Base-by-base conservation (phyloP, 2,329 filamentous ascomycete species). In the Ophiostoma piceae region DNA sequence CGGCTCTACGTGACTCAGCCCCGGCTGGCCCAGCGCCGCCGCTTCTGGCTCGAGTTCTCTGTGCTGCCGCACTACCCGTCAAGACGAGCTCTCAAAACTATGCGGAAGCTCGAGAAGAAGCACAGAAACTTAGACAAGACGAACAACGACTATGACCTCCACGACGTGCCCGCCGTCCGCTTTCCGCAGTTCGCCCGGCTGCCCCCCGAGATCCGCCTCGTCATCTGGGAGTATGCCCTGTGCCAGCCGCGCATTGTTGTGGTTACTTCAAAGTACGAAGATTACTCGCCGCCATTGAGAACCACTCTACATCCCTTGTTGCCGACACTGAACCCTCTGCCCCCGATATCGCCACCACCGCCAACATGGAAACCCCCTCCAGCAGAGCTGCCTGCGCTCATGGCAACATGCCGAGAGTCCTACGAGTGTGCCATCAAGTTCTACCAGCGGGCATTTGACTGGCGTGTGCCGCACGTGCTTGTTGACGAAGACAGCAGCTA, bases 391-490 rank as follows among this genome's bases (percentile, higher is more conserved):
- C 83, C 83, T 3, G 78, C 79, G 19, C 78, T 85, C n/a, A 77
- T 84, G 60, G 80, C 79, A 71, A 75, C 82, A 37, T 80, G 77
- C 76, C 79, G 75, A 71, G 83, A 84, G 75, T 74, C 82, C 32
- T 79, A 82, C 51, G 73, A 75, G 26, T 75, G 83, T 8, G 83
- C 79, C 2, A 77, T 81, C 37, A 70, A 72, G 26, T 80, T 80
- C 75, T 85, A 85, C 77, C 79, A 81, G 74, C 79, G 78, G 47
- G 76, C 82, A 12, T 84, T 84, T 73, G 74, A 78, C 67, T 84
- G 82, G 82, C 79, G 79, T 71, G 78, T 82, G 67, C 82, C 82
- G 22, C 78, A 77, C 69, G 77, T 80, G 29, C 76, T 82, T 39
- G 76, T 68, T 26, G 67, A 69, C n/a, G 70, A 69, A 3, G 57